Conservation (phyloP, 2,329 filamentous ascomycete genomes). For the Clonostachys solani region DNA sequence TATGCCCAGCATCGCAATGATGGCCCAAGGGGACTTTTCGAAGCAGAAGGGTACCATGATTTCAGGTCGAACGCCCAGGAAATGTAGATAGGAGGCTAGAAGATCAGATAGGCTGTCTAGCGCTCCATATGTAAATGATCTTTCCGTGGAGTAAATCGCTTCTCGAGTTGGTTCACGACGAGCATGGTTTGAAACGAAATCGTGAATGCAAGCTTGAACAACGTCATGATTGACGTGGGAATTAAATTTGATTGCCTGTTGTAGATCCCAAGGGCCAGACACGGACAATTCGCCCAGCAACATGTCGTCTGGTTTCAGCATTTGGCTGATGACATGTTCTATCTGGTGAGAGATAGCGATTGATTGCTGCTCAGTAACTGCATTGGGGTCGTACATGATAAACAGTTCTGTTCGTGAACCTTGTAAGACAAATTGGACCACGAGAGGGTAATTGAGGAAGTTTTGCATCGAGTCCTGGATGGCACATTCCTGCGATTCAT, state of each 20-base stretch:
- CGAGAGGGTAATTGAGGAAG: constrained; percentile 3
- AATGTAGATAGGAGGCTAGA: background rate
- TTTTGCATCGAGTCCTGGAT: constrained; percentile 6
- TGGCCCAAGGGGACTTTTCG: constrained; percentile 15
- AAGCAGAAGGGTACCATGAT: constrained; percentile 13
- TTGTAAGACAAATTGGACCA: background rate
- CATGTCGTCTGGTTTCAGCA: background rate
- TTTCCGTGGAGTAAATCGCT: background rate
- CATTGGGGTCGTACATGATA: constrained; percentile 1
- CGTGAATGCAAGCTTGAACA: background rate
- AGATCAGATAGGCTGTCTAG: background rate
- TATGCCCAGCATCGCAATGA: constrained; percentile 17
- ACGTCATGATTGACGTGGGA: background rate
- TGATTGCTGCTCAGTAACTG: background rate
- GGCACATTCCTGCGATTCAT: no score
- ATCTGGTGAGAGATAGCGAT: constrained; percentile 2
- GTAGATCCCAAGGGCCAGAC: background rate
- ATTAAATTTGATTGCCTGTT: background rate
- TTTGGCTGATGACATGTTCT: constrained; percentile 1
- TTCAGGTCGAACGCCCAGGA: constrained; percentile 14
- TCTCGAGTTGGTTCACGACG: background rate
- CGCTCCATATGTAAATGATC: background rate
- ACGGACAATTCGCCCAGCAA: no score
- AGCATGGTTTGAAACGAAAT: background rate
- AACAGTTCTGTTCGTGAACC: background rate